Evolutionary conservation across 2,329 filamentous ascomycete genomes (phyloP).

Genomic region (Aureobasidium namibiae): DNA sequence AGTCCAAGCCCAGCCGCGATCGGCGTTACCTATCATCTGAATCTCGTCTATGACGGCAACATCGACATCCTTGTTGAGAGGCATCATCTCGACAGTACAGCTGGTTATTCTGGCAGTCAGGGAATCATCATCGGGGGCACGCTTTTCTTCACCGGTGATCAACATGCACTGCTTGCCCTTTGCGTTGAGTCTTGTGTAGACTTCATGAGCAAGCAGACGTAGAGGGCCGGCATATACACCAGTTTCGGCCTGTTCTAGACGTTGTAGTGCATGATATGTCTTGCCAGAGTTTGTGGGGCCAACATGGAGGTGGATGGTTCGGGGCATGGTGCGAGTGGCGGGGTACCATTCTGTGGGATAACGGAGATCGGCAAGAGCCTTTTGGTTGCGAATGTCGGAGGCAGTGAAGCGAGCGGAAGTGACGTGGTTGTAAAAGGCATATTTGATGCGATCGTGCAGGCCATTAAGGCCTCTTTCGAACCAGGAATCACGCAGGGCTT

Average conservation of each 20-base stretch:
- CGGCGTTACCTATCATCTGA: slow-evolving; percentile 79
- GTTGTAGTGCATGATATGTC: slow-evolving; percentile 86
- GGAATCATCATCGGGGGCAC: slow-evolving; percentile 41
- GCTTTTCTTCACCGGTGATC: slow-evolving; percentile 84
- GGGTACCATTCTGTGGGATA: slow-evolving; percentile 91
- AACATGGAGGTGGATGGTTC: slow-evolving; percentile 85
- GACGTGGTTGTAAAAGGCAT: slow-evolving; percentile 60
- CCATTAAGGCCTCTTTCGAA: slow-evolving; percentile 18
- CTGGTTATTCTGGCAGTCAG: slow-evolving; percentile 55
- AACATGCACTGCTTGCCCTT: slow-evolving; percentile 71
- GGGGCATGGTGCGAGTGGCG: slow-evolving; percentile 66
- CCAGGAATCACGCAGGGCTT: slow-evolving; percentile 6
- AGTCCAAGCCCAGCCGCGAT: slow-evolving; percentile 92
- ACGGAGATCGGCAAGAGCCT: slow-evolving; percentile 68
- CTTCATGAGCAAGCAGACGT: slow-evolving; percentile 81
- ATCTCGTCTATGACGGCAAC: slow-evolving; percentile 98
- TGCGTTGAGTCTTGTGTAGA: slow-evolving; percentile 78
- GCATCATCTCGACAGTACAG: slow-evolving; percentile 91
- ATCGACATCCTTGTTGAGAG: slow-evolving; percentile 55
- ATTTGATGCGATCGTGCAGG: slow-evolving; percentile 42
- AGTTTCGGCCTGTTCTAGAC: slow-evolving; percentile 63
- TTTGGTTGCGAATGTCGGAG: slow-evolving; percentile 51
- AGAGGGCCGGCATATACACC: slow-evolving; percentile 90
- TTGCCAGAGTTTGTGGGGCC: slow-evolving; percentile 98
- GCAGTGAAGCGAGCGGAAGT: slow-evolving; percentile 50